Evolutionary conservation across 1,139 yeast genomes (phyloP), one percentile per base, ranked within the genome.

Genomic region (Yamadazyma triangularis): DNA sequence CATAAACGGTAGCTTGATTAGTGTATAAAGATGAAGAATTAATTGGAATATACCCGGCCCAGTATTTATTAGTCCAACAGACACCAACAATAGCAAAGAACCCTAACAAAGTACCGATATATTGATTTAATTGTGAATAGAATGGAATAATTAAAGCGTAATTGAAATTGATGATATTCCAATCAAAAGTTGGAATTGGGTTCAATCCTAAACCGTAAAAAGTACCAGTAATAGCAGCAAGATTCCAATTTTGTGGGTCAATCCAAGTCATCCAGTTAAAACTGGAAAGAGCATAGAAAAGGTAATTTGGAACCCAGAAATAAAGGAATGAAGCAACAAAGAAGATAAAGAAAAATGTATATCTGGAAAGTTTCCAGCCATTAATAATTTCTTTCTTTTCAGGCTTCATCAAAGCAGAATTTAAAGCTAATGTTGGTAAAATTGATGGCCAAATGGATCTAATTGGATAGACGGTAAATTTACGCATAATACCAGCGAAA

Each of bases 201-300:
- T 64, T 65, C 11, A 64, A 40, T 1, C 72, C 72, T 30, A 65
- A 49, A 0, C 72, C 72, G 13, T 40, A 39, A 15, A 39, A 44
- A 18, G 57, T 45, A 0, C 72, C 72, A 2, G 68, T 42, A 2
- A 65, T 35, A 34, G 62, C 63, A 10, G 50, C 48, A 30, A 64
- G 47, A 40, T 63, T 69, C 13, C 62, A 43, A 60, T 58, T 64
- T 14, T 51, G 40, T 2, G 69, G 67, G 25, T 39, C 45, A 30
- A 65, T 44, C 71, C 71, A 65, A 5, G 71, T 64, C 6, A 68
- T 65, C 70, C 70, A 64, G 36, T 64, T 64, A 40, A 64, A 61
- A 5, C 47, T 52, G 1, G 66, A 58, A n/a, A 64, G 45, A 2
- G 64, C 56, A 6, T 56, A 57, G 41, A 63, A 58, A 15, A 63